Base-by-base conservation (phyloP, 2,329 filamentous ascomycete species). In the Trichoderma sp. region DNA sequence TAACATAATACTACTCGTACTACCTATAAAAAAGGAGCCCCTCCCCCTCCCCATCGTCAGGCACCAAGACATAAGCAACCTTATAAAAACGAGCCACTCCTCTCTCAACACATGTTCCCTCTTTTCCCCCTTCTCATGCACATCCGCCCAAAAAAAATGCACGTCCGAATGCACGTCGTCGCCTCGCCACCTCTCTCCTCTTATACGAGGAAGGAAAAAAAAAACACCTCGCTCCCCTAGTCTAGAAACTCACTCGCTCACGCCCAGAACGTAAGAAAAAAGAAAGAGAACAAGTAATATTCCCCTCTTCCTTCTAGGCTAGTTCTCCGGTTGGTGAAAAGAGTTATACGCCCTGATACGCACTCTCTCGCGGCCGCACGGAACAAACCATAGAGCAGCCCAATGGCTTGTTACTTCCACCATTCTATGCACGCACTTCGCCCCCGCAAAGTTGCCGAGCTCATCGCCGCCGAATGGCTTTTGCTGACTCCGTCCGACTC, bases 71-170 rank as follows among this genome's bases (percentile, higher is more conserved):
- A 64, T 73, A 73, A 73, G 69, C 69, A 72, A 73, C 59, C 69
- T 27, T 73, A 73, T 73, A 73, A 65, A 35, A 73, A 73, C n/a
- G 59, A 73, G 27, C 69, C 69, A 73, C 69, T 73, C 69, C 69
- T 63, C 69, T 73, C 69, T 73, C 69, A 73, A 64, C 69, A 73
- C 69, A 72, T 72, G 69, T 73, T 73, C 60, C 60, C n/a, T 63
- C 59, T 71, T 71, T 60, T 60, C 38, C 68, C 68, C 68, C 60
- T 71, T 71, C 69, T 73, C 60, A 73, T 73, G 69, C 69, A 73
- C 60, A 73, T 73, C 69, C 69, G 69, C 69, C 69, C 69, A 64
- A 72, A 71, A 31, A 35, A 31, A 35, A 63, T 62, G 68, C 65
- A 68, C 65, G 45, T 38, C 31, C 41, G 27, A 59, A 71, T 60